Percentiles rank a stretch among this genome's conserved stretches.
Conservation (phyloP, 495 filamentous ascomycete species). For the Daldinia caldariorum region DNA sequence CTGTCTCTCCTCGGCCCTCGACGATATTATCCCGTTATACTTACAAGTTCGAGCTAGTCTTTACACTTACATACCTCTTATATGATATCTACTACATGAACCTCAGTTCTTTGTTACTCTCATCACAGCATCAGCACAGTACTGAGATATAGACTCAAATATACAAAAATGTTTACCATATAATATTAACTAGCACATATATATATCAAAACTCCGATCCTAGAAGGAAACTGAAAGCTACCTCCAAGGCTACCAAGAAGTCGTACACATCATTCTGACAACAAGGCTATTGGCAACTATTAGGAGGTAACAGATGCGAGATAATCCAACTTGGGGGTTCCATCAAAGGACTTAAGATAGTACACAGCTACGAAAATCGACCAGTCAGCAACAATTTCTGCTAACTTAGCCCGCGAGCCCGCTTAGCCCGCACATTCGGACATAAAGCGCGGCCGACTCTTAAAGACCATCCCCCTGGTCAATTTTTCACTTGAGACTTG, state of each 20-base stretch:
- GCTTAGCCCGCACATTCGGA: conserved; percentile 43
- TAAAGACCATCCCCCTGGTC: conserved; percentile 38
- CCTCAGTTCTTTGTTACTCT: conserved; percentile 12
- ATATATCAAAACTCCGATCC: neutral
- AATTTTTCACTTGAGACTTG: conserved; percentile 30
- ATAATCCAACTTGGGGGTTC: conserved; percentile 29
- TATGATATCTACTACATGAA: conserved; percentile 10
- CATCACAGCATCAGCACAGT: conserved; percentile 5
- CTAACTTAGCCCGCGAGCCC: conserved; percentile 11
- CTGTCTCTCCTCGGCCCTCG: neutral
- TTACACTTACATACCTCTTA: too few species aligned
- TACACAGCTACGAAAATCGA: conserved; percentile 40
- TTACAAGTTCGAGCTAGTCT: conserved; percentile 20
- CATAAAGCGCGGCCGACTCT: conserved; percentile 46
- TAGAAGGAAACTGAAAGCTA: neutral
- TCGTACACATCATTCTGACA: conserved; percentile 41
- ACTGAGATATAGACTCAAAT: neutral
- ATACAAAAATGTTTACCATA: conserved; percentile 2
- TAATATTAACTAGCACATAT: neutral
- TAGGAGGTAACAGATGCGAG: conserved; percentile 12
- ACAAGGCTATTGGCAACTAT: conserved; percentile 19
- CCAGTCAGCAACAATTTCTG: conserved; percentile 34
- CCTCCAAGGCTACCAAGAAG: conserved; percentile 8
- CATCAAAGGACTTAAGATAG: conserved; percentile 34
- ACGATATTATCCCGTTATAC: conserved; percentile 23